Base-by-base conservation (phyloP, 2,329 filamentous ascomycete genomes). In the Monilinia laxa region DNA sequence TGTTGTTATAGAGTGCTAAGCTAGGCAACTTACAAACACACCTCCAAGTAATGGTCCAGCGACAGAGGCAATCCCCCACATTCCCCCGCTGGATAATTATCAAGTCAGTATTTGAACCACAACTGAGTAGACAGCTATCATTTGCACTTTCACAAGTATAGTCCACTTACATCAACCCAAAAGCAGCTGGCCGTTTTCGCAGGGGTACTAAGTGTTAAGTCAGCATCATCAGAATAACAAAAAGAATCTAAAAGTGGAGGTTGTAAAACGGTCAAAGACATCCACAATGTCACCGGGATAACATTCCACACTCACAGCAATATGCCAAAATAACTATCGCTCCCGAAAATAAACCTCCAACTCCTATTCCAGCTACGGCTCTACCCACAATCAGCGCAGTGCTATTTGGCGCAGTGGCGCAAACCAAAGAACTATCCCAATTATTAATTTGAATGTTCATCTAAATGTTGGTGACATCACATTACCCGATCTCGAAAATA, bases 271-370 rank as follows among this genome's bases (percentile, higher is more conserved):
- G 42, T 35, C 57, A 25, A 35, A 47, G 23, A 10, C 25, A 35
- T 42, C 16, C 58, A 47, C 25, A 25, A 4, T 20, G 16, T 16
- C 35, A 18, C 51, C 23, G 35, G 31, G 49, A 10, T 18, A 6
- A 64, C 45, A 49, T 10, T 23, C 9, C 42, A 35, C 35, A 64
- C 65, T 67, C 57, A 67, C 65, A 57, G 38, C 65, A 64, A 60
- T 73, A 73, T 35, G 72, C 72, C 51, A 75, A 69, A 51, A 75
- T 74, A 45, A 75, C 73, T 40, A 75, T 62, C 25, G 71, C 70
- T 10, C 78, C 79, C 11, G 76, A 76, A 65, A 80, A 79, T 49
- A 80, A 69, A 58, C 77, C 78, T 31, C 77, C 74, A 12, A 73
- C 73, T 9, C 75, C 76, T 23, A 74, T 23, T 28, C 76, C 76